phyloP scores from a whole-genome alignment of 208 protist species.

The Leishmania mexicana region DNA sequence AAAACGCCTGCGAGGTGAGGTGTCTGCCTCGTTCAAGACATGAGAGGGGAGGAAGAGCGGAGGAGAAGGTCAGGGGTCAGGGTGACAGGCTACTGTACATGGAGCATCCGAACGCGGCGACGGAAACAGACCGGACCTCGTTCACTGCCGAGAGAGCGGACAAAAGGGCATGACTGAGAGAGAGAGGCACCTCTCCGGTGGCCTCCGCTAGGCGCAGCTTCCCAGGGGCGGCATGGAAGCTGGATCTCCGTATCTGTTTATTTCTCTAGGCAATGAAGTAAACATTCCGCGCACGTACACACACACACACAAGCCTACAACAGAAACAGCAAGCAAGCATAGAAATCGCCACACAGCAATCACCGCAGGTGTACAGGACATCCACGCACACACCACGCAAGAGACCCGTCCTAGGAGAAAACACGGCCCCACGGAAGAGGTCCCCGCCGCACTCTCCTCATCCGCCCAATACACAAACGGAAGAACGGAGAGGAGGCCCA shows the following conservation, averaged over 20 bases:
- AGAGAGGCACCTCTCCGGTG: neutral
- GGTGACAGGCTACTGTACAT: neutral
- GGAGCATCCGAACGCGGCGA: neutral
- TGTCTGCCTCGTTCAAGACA: neutral
- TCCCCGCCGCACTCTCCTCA: too few relatives aligned
- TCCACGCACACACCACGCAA: too few relatives aligned
- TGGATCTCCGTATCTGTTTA: neutral
- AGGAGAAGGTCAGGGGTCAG: neutral
- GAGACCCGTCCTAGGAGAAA: too few relatives aligned
- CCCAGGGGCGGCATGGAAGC: neutral
- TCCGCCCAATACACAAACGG: too few relatives aligned
- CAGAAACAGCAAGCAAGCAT: too few relatives aligned
- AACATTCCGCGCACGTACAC: too few relatives aligned
- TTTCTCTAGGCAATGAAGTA: neutral
- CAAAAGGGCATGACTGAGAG: neutral
- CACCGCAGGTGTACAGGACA: too few relatives aligned
- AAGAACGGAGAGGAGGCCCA: too few relatives aligned
- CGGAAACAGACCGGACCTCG: too few relatives aligned
- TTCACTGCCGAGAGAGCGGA: neutral
- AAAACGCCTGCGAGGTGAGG: neutral
- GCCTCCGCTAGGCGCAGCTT: neutral
- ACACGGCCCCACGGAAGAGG: too few relatives aligned
- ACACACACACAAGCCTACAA: too few relatives aligned
- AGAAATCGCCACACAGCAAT: too few relatives aligned
- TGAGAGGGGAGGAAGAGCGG: neutral